Evolutionary conservation across 768 basidiomycete species (phyloP).

Genomic region (Tylopilus subfusipes): DNA sequence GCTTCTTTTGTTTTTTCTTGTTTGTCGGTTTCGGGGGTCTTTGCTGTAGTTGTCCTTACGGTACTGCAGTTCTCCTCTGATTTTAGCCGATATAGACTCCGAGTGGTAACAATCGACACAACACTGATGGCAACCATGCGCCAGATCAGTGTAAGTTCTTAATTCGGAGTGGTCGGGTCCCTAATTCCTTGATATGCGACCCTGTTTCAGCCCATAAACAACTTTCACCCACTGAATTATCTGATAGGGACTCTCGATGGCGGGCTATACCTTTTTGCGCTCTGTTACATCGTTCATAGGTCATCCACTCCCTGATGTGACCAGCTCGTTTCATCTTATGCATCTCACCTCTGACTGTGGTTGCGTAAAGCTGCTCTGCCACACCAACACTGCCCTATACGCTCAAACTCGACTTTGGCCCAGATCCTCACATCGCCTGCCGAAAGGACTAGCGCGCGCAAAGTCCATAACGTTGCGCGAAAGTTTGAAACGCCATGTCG

Average conservation of each 20-base stretch:
- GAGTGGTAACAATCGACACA: too few relatives aligned
- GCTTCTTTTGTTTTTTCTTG: too few relatives aligned
- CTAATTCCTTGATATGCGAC: neutral
- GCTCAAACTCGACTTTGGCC: neutral
- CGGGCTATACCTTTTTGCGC: neutral
- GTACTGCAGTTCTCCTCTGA: too few relatives aligned
- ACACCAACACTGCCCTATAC: constrained; percentile 9
- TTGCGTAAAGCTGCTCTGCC: constrained; percentile 9
- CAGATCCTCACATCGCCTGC: constrained; percentile 1
- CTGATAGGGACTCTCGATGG: neutral
- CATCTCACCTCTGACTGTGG: neutral
- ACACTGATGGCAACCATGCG: neutral
- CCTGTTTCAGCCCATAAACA: constrained; percentile 16
- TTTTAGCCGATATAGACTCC: too few relatives aligned
- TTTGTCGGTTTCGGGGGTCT: too few relatives aligned
- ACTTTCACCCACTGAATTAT: neutral
- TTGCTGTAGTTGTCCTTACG: too few relatives aligned
- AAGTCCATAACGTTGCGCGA: neutral
- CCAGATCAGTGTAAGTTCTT: neutral
- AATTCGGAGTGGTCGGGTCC: neutral
- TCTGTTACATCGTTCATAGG: neutral
- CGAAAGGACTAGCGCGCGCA: neutral
- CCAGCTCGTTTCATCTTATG: constrained; percentile 3
- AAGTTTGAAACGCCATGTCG: constrained; percentile 3
- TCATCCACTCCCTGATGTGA: neutral